phyloP scores from a whole-genome alignment of 768 basidiomycete genomes.

The Dacryopinax spathularia region DNA sequence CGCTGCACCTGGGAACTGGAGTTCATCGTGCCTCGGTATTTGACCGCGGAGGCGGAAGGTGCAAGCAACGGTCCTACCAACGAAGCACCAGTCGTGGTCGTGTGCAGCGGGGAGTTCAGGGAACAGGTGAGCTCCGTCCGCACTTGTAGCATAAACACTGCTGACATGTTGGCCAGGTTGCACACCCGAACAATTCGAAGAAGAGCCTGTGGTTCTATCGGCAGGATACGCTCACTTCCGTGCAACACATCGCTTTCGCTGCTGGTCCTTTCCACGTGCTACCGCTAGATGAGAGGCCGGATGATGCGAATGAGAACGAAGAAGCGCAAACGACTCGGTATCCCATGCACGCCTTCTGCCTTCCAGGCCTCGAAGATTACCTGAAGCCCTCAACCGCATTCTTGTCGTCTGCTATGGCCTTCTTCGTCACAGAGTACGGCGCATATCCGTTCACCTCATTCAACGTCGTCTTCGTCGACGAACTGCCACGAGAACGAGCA shows the following conservation, averaged over 20 bases:
- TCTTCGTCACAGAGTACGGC: constrained; percentile 80
- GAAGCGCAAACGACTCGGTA: constrained; percentile 37
- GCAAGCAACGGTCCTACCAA: constrained; percentile 33
- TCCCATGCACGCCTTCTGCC: constrained; percentile 76
- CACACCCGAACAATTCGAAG: constrained; percentile 83
- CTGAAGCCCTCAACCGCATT: constrained; percentile 56
- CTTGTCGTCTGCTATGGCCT: constrained; percentile 80
- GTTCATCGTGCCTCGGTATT: constrained; percentile 75
- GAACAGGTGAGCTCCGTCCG: constrained; percentile 52
- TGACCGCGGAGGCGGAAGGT: constrained; percentile 37
- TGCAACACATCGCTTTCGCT: constrained; percentile 93
- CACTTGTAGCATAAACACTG: not conserved
- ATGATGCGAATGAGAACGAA: constrained; percentile 29
- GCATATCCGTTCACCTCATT: constrained; percentile 93
- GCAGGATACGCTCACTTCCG: constrained; percentile 72
- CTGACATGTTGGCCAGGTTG: constrained; percentile 39
- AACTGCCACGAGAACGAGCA: constrained; percentile 65
- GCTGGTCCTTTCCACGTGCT: constrained; percentile 85
- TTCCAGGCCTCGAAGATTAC: constrained; percentile 71
- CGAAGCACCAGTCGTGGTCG: constrained; percentile 65
- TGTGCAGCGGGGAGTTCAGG: constrained; percentile 87
- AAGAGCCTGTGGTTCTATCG: constrained; percentile 91
- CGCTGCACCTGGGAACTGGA: constrained; percentile 98
- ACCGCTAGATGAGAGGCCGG: constrained; percentile 44
- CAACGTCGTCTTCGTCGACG: constrained; percentile 88